Evolutionary conservation across 495 filamentous ascomycete genomes (phyloP).

Genomic region (Penicillium malachiteum): DNA sequence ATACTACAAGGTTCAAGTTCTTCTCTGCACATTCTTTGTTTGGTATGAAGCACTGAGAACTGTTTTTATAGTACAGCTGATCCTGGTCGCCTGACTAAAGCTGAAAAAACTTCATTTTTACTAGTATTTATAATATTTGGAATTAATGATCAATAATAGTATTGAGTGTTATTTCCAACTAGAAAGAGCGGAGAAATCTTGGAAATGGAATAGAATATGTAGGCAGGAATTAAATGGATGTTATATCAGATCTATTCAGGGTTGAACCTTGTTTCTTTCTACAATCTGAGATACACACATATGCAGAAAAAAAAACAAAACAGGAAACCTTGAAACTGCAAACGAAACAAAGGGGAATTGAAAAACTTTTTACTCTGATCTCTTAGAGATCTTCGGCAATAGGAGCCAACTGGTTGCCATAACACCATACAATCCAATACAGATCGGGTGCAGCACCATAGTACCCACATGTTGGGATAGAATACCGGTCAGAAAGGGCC

Average conservation of each 20-base stretch:
- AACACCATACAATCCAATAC: slow-evolving; percentile 63
- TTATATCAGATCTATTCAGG: no score
- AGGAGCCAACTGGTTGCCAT: slow-evolving; percentile 66
- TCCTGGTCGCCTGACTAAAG: no score
- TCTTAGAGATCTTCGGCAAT: slow-evolving; percentile 32
- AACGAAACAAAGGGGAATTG: neutral
- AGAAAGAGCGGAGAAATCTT: no score
- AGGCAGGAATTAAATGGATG: no score
- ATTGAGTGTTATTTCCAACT: no score
- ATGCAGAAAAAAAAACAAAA: neutral
- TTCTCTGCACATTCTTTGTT: neutral
- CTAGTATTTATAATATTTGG: neutral
- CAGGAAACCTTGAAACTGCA: neutral
- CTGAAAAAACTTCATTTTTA: neutral
- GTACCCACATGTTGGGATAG: slow-evolving; percentile 68
- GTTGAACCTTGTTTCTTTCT: no score
- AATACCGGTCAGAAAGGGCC: slow-evolving; percentile 72
- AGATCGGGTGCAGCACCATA: slow-evolving; percentile 71
- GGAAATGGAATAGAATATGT: no score
- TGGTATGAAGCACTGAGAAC: neutral
- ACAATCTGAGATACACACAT: no score
- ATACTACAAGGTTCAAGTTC: neutral
- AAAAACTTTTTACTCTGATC: slow-evolving; percentile 23
- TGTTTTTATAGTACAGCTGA: no score
- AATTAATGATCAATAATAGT: neutral